Evolutionary conservation across 345 rosid species (phyloP).

Genomic region (Salix exigua): DNA sequence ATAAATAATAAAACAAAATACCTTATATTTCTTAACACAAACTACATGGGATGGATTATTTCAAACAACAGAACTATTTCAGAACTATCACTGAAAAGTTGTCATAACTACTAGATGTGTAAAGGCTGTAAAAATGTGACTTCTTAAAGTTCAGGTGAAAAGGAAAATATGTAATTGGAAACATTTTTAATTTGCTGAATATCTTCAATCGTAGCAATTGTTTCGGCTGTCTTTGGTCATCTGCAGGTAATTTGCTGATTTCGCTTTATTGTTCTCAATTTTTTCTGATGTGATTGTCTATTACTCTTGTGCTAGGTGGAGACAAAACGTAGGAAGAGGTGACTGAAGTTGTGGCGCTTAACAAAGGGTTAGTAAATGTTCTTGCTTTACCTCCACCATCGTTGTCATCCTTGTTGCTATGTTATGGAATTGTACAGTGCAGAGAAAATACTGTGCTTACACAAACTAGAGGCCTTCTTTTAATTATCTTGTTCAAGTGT

Average conservation of each 20-base stretch:
- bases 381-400: slow-evolving; percentile 23
- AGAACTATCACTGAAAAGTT: not conserved
- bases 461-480: slow-evolving; percentile 19
- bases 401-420: not conserved
- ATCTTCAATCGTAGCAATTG: not conserved
- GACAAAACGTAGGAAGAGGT: slow-evolving; percentile 64
- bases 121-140: not conserved
- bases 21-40: no score
- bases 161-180: not conserved
- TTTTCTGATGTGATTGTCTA: not conserved
- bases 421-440: slow-evolving; percentile 41
- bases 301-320: slow-evolving; percentile 46
- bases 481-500: slow-evolving; percentile 6
- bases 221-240: not conserved
- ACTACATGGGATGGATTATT: not conserved
- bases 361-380: slow-evolving; percentile 27
- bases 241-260: not conserved
- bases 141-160: not conserved
- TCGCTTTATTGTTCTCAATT: not conserved
- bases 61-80: not conserved
- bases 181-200: not conserved
- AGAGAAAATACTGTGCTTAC: slow-evolving; percentile 32
- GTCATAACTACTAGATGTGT: not conserved
- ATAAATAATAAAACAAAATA: no score
- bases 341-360: slow-evolving; percentile 13